A percentile compares a stretch with the other conserved stretches of the same genome.
Evolutionary conservation across 1,139 yeast genomes (phyloP).

Genomic region (Scheffersomyces stambukii): DNA sequence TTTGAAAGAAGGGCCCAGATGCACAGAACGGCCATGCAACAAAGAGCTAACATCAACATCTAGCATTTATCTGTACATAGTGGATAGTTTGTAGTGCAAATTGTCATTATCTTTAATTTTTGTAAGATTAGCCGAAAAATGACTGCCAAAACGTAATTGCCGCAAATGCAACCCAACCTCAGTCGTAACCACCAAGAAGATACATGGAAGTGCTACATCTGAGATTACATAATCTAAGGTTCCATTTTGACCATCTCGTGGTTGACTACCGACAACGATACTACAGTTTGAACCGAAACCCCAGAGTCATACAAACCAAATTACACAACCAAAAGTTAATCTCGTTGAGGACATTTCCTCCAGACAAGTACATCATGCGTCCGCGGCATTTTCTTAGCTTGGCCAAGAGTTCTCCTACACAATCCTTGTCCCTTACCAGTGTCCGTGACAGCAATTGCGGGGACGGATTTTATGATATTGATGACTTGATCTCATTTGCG

Average conservation of each 20-base stretch:
- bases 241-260: constrained; percentile 25
- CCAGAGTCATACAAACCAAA: constrained; percentile 36
- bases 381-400: too few relatives aligned
- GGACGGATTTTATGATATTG: too few relatives aligned
- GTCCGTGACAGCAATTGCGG: too few relatives aligned
- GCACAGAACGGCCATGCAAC: constrained; percentile 82
- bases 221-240: constrained; percentile 19
- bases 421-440: too few relatives aligned
- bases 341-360: constrained; percentile 34
- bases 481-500: too few relatives aligned
- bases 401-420: too few relatives aligned
- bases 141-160: too few relatives aligned
- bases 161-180: neutral
- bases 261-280: constrained; percentile 39
- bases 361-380: constrained; percentile 20
- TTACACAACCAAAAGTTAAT: constrained; percentile 33
- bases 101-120: too few relatives aligned
- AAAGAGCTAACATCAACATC: constrained; percentile 46
- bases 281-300: constrained; percentile 36
- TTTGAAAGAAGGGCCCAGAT: constrained; percentile 78
- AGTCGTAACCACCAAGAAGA: neutral
- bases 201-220: constrained; percentile 6
- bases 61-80: neutral
- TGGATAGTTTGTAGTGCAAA: neutral
- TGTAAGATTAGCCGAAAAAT: too few relatives aligned